Evolutionary conservation across 169 alveolate genomes (phyloP), one percentile per base, ranked within the genome.

Genomic region (Plasmodium malariae): DNA sequence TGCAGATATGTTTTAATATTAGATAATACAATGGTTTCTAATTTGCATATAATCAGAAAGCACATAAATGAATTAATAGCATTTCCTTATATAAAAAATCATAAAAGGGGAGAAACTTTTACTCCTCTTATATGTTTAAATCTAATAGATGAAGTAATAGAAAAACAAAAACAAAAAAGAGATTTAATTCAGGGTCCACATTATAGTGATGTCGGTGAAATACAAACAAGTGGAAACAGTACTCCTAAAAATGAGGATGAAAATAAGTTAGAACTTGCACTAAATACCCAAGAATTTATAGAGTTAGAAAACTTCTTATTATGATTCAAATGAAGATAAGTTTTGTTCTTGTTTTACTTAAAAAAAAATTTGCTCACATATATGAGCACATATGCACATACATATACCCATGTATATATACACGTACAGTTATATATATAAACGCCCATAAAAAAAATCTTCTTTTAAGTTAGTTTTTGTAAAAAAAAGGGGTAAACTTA

Each of bases 271-370:
- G 59, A 54, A 19, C 45, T 80, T 36, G 67, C 21, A 67, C 54
- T 80, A 80, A 80, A 80, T 67, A 80, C 90, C 19, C 90, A 80
- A 34, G 90, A 80, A 67, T 80, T 80, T 48, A 67, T 59, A n/a
- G 83, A 80, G 59, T 48, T 80, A 12, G 90, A 80, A 80, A 80
- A 80, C 21, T 80, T 80, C 40, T 59, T 80, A 26, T 67, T 32
- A 59, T 51, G 60, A 80, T 40, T 28, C 49, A n/a, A n/a, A n/a
- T n/a, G n/a, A n/a, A n/a, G n/a, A n/a, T n/a, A n/a, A n/a, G 6
- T 59, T 30, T 7, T 59, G 6, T 5, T 54, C 7, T n/a, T 24
- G 3, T 21, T 17, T 17, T 55, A n/a, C n/a, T n/a, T n/a, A n/a
- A n/a, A n/a, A n/a, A n/a, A n/a, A n/a, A 55, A 55, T 55, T 55